Conservation (phyloP, 495 filamentous ascomycete species). For the Penicillium mononematosum region DNA sequence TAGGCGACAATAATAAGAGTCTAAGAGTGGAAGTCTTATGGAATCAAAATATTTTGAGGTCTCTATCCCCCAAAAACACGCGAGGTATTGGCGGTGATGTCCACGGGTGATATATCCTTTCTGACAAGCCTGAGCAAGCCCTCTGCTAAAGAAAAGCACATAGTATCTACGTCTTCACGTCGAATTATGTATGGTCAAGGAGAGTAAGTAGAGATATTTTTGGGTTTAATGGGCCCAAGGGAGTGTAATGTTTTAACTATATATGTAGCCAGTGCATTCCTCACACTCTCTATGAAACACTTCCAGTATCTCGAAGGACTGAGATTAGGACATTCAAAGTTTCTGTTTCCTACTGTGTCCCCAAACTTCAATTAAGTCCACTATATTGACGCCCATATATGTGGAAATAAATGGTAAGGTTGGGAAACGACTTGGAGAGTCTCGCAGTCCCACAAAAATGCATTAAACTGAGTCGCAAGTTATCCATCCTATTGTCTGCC, state of each 20-base stretch:
- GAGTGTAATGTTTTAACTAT: too few species aligned
- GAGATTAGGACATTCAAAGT: not conserved
- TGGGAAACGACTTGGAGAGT: not conserved
- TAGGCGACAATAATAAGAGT: not conserved
- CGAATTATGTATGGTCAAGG: too few species aligned
- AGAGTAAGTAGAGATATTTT: too few species aligned
- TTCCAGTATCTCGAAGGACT: not conserved
- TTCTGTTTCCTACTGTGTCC: not conserved
- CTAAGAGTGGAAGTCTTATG: too few species aligned
- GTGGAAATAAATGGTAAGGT: too few species aligned
- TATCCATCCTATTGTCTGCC: not conserved
- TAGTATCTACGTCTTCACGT: too few species aligned
- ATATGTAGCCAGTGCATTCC: too few species aligned
- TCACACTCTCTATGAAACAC: too few species aligned
- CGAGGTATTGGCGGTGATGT: not conserved
- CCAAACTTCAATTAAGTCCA: not conserved
- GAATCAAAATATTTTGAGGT: too few species aligned
- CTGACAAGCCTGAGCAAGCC: not conserved
- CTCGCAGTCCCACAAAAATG: not conserved
- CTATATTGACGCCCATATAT: too few species aligned
- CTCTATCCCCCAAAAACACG: not conserved
- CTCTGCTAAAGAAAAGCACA: too few species aligned
- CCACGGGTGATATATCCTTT: not conserved
- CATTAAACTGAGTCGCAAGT: not conserved
- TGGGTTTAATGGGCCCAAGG: too few species aligned